Percentiles rank a stretch among this genome's conserved stretches.
Conservation (phyloP, 2,329 filamentous ascomycete species). For the Colletotrichum somersetense region DNA sequence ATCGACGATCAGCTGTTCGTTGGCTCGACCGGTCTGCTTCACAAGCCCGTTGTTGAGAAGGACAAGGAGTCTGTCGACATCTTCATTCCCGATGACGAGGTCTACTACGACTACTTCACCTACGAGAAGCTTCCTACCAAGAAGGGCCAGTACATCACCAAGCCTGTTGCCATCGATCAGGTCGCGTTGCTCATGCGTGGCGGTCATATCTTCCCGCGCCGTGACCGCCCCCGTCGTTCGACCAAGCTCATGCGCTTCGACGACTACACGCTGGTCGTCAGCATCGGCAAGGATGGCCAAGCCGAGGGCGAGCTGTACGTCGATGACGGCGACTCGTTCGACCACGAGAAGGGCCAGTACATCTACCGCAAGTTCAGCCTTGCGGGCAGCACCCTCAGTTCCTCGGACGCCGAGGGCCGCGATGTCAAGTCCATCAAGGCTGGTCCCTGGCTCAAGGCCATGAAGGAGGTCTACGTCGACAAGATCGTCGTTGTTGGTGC, state of each 20-base stretch:
- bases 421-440: conserved; percentile 67
- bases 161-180: conserved; percentile 84
- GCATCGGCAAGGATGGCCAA: conserved; percentile 69
- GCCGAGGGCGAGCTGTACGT: conserved; percentile 88
- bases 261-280: conserved; percentile 91
- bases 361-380: conserved; percentile 87
- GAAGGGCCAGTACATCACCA: conserved; percentile 76
- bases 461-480: conserved; percentile 84
- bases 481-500: conserved; percentile 87
- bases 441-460: conserved; percentile 81
- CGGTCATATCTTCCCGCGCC: conserved; percentile 90
- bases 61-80: conserved; percentile 80
- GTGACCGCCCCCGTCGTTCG: conserved; percentile 88
- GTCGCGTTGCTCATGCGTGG: conserved; percentile 93
- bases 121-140: conserved; percentile 79
- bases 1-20: conserved; percentile 96
- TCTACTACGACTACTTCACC: conserved; percentile 96
- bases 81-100: conserved; percentile 88
- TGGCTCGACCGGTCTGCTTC: conserved; percentile 88
- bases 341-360: conserved; percentile 86
- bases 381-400: conserved; percentile 70
- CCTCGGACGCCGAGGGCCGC: conserved; percentile 73
- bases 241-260: conserved; percentile 92
- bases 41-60: conserved; percentile 88
- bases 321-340: conserved; percentile 94